phyloP scores from a whole-genome alignment of 1,284 basidiomycete species.

The Taiwanofungus camphoratus region DNA sequence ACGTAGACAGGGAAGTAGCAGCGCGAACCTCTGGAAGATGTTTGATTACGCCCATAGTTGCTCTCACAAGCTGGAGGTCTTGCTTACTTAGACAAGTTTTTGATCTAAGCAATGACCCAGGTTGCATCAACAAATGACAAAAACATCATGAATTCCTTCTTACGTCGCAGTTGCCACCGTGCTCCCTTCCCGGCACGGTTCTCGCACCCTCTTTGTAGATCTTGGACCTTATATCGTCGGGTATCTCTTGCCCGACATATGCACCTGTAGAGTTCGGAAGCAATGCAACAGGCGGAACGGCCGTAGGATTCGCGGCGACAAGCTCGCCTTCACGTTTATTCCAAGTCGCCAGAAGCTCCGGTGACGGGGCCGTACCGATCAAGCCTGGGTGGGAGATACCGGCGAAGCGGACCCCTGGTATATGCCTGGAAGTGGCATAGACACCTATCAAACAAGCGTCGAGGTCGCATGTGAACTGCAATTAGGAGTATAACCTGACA shows the following conservation, averaged over 20 bases:
- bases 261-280: conserved; percentile 57
- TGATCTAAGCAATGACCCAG: conserved; percentile 43
- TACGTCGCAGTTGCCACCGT: conserved; percentile 80
- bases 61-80: conserved; percentile 11
- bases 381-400: conserved; percentile 75
- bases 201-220: conserved; percentile 67
- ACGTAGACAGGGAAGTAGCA: conserved; percentile 80
- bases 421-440: conserved; percentile 67
- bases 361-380: conserved; percentile 71
- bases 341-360: conserved; percentile 69
- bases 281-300: conserved; percentile 64
- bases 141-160: conserved; percentile 20
- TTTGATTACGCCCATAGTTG: background rate
- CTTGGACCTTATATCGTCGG: conserved; percentile 42
- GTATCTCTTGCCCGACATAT: conserved; percentile 65
- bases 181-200: conserved; percentile 73
- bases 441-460: conserved; percentile 34
- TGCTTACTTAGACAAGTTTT: conserved; percentile 59
- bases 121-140: background rate
- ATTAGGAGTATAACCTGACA: background rate
- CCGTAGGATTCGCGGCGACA: conserved; percentile 48
- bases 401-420: conserved; percentile 75
- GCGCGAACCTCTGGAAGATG: conserved; percentile 44
- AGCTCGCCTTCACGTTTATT: conserved; percentile 65
- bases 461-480: conserved; percentile 1